Conservation (phyloP, 2,329 filamentous ascomycete species). For the Ophiocordyceps camponoti-rufipedis region DNA sequence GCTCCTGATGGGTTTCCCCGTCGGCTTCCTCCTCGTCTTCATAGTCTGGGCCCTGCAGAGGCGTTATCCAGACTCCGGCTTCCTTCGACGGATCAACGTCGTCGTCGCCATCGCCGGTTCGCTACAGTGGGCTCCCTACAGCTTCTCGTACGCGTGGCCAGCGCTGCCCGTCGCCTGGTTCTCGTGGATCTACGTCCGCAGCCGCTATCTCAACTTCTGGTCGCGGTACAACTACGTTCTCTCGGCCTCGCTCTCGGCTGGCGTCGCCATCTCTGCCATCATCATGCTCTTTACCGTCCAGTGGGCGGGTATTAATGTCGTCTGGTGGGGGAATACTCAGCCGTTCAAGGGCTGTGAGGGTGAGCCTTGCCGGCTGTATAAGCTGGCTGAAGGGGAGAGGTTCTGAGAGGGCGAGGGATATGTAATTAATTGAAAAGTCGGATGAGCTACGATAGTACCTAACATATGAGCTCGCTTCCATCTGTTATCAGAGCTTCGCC, state of each 20-base stretch:
- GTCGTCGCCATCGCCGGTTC: conserved; percentile 28
- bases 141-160: conserved; percentile 32
- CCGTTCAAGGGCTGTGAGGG: conserved; percentile 23
- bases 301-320: conserved; percentile 20
- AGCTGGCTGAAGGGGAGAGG: conserved; percentile 16
- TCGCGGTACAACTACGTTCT: conserved; percentile 37
- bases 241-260: conserved; percentile 30
- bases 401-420: conserved; percentile 7
- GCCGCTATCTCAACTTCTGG: conserved; percentile 29
- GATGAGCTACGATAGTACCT: no score
- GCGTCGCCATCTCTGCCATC: conserved; percentile 30
- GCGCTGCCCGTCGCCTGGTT: conserved; percentile 32
- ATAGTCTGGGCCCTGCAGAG: conserved; percentile 20
- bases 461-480: no score
- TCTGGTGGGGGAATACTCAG: conserved; percentile 31
- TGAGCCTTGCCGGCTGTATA: conserved; percentile 17
- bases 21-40: conserved; percentile 26
- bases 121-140: conserved; percentile 28
- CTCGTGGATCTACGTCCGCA: conserved; percentile 33
- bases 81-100: conserved; percentile 26
- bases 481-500: no score
- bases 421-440: no score
- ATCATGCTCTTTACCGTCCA: conserved; percentile 35
- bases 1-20: conserved; percentile 29
- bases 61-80: conserved; percentile 19